Percentiles rank a stretch among this genome's conserved stretches.
phyloP scores from a whole-genome alignment of 148 eudicot species.

The Rhododendron mucronatum region DNA sequence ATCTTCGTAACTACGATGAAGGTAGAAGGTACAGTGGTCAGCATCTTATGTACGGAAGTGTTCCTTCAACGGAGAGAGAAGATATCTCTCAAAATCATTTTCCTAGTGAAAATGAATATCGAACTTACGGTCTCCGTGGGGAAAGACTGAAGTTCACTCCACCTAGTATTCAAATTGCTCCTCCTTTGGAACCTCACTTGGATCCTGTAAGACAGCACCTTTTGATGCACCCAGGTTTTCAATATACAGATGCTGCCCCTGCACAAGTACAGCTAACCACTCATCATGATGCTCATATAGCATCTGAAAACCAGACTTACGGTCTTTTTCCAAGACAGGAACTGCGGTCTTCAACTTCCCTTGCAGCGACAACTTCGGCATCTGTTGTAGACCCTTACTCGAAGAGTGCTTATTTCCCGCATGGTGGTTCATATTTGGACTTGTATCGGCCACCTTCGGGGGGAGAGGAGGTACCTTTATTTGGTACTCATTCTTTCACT shows the following conservation, averaged over 20 bases:
- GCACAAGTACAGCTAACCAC: not conserved
- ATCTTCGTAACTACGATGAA: not conserved
- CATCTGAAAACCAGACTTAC: not conserved
- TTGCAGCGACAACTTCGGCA: not conserved
- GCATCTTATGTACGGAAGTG: constrained; percentile 1
- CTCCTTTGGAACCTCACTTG: constrained; percentile 8
- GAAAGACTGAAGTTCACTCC: constrained; percentile 10
- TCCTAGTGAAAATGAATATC: constrained; percentile 43
- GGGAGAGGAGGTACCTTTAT: constrained; percentile 19
- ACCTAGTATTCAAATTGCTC: not conserved
- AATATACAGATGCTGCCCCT: not conserved
- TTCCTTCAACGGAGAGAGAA: constrained; percentile 1
- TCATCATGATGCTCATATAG: not conserved
- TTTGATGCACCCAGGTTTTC: constrained; percentile 1
- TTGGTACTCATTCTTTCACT: constrained; percentile 21
- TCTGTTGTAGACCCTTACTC: not conserved
- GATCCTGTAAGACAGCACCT: not conserved
- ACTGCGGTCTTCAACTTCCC: not conserved
- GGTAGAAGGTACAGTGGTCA: not conserved
- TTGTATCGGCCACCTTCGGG: constrained; percentile 31
- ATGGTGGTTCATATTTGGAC: constrained; percentile 38
- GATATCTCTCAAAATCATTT: not conserved
- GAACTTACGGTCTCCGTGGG: constrained; percentile 48
- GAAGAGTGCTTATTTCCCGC: constrained; percentile 20
- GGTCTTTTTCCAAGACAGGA: constrained; percentile 10